A percentile compares a stretch with the other conserved stretches of the same genome.
Conservation (phyloP, 345 rosid genomes). For the Pistacia vera region DNA sequence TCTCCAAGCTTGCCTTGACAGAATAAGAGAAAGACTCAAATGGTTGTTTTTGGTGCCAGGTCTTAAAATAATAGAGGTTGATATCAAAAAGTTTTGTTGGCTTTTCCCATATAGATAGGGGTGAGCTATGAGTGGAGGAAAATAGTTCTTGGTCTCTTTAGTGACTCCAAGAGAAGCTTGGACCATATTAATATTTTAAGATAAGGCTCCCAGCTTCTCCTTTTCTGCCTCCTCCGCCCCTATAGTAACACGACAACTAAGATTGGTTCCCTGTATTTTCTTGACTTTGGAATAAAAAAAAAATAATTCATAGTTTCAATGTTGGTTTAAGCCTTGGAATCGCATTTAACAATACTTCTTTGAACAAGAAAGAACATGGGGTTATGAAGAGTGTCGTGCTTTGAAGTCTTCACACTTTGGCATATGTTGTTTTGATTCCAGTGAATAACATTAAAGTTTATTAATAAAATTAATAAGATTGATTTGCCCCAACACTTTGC, state of each 20-base stretch:
- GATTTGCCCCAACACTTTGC: not conserved
- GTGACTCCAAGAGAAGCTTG: slow-evolving; percentile 39
- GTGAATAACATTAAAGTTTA: not conserved
- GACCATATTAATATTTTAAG: slow-evolving; percentile 26
- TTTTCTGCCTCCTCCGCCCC: not conserved
- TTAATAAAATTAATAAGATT: no score
- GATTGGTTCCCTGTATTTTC: not conserved
- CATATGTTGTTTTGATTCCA: not conserved
- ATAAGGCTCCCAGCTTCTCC: slow-evolving; percentile 30
- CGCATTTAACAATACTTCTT: not conserved
- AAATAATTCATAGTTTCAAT: not conserved
- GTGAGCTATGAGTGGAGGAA: slow-evolving; percentile 66
- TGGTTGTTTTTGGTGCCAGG: slow-evolving; percentile 16
- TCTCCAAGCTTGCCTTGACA: slow-evolving; percentile 19
- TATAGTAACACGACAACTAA: not conserved
- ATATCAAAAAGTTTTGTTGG: slow-evolving; percentile 32
- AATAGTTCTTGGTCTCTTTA: slow-evolving; percentile 40
- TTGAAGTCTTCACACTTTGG: not conserved
- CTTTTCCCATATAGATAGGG: slow-evolving; percentile 84
- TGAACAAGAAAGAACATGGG: not conserved
- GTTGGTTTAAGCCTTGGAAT: not conserved
- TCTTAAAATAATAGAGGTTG: not conserved
- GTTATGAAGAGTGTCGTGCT: not conserved
- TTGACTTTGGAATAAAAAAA: not conserved
- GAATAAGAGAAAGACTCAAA: slow-evolving; percentile 10